phyloP scores from a whole-genome alignment of 2,329 filamentous ascomycete genomes.

The Elsinoe fawcettii region DNA sequence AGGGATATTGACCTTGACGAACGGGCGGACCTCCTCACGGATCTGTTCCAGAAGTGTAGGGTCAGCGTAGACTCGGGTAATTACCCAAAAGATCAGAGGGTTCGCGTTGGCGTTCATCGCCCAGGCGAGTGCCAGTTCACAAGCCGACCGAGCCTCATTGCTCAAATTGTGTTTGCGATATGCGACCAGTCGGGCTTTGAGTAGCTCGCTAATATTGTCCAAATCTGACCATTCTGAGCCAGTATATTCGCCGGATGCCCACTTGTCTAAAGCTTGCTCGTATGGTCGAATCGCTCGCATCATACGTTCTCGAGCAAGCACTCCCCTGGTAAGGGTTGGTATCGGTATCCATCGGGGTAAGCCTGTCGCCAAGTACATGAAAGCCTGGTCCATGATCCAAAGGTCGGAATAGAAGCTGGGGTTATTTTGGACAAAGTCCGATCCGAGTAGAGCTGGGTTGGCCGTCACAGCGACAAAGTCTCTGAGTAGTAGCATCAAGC shows the following conservation, averaged over 20 bases:
- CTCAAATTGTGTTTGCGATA: constrained; percentile 28
- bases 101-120: constrained; percentile 48
- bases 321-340: constrained; percentile 42
- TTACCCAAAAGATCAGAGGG: constrained; percentile 37
- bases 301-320: constrained; percentile 31
- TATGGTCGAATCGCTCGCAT: constrained; percentile 24
- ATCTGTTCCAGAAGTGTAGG: constrained; percentile 26
- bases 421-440: constrained; percentile 44
- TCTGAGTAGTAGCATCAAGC: constrained; percentile 46
- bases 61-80: constrained; percentile 31
- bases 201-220: constrained; percentile 27
- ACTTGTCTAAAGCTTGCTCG: constrained; percentile 28
- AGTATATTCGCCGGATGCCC: constrained; percentile 24
- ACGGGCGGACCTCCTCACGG: constrained; percentile 30
- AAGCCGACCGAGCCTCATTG: constrained; percentile 27
- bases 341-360: constrained; percentile 49
- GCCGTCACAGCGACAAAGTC: constrained; percentile 50
- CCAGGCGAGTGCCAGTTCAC: constrained; percentile 48
- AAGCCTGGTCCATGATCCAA: constrained; percentile 47
- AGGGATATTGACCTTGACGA: constrained; percentile 26
- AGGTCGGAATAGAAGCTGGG: constrained; percentile 48
- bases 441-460: constrained; percentile 46
- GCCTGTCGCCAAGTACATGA: constrained; percentile 48
- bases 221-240: constrained; percentile 29
- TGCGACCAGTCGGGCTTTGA: constrained; percentile 27